These are phyloP conservation scores for Pascua guehoae DNA, from an alignment of 1,284 basidiomycete genomes.

Conservation along the genomic window DNA sequence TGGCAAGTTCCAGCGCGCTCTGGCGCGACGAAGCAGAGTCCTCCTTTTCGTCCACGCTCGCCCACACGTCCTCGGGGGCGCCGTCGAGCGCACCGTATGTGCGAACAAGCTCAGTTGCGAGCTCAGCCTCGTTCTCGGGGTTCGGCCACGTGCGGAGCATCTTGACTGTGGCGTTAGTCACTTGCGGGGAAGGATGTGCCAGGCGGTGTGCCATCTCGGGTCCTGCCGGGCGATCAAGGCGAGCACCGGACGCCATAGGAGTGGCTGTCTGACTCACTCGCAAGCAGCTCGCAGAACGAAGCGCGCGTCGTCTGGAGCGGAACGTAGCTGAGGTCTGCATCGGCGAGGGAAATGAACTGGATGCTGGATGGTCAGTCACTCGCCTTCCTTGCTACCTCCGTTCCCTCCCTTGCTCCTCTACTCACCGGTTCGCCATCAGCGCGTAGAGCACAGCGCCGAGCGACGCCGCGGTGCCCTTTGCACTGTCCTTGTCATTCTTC, in stretches of 20 bases:
- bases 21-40: constrained; percentile 59
- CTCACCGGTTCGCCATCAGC: constrained; percentile 44
- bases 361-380: constrained; percentile 19
- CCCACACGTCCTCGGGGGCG: constrained; percentile 63
- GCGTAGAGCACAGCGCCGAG: constrained; percentile 39
- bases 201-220: background rate
- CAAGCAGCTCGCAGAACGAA: constrained; percentile 73
- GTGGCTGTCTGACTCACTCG: constrained; percentile 52
- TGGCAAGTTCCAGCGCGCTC: constrained; percentile 79
- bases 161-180: constrained; percentile 55
- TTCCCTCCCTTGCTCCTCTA: background rate
- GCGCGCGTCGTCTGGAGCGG: constrained; percentile 68
- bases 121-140: constrained; percentile 58
- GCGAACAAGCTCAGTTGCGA: constrained; percentile 71
- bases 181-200: background rate
- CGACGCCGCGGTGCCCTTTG: background rate
- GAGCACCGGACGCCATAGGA: too few relatives aligned
- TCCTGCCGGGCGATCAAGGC: background rate
- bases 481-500: constrained; percentile 51
- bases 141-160: constrained; percentile 67
- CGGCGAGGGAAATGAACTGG: constrained; percentile 51
- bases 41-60: constrained; percentile 60
- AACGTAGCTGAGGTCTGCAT: constrained; percentile 67
- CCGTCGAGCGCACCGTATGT: constrained; percentile 77
- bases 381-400: too few relatives aligned